A percentile compares a stretch with the other conserved stretches of the same genome.
Evolutionary conservation across 306 rosid species (phyloP).

Genomic region (Cicer yamashitae): DNA sequence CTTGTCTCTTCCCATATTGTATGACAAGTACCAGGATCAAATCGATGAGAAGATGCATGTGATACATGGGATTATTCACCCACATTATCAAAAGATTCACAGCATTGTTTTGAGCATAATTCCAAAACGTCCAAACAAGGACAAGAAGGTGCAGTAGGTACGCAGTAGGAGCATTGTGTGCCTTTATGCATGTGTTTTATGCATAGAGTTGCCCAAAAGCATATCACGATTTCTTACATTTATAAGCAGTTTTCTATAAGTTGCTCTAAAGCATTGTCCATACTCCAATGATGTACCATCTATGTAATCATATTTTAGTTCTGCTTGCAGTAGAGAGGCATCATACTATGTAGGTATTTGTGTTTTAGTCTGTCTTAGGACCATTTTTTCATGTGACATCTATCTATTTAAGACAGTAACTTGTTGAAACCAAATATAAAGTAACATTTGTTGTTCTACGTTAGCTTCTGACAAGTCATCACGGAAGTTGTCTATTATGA

Average conservation of each 20-base stretch:
- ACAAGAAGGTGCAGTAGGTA: conserved; percentile 89
- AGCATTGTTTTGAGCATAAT: conserved; percentile 65
- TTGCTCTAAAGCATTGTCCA: conserved; percentile 27
- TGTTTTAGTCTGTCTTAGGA: not conserved
- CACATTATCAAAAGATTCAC: conserved; percentile 65
- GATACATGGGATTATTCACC: conserved; percentile 53
- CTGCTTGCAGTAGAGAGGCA: conserved; percentile 30
- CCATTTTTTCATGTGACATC: not conserved
- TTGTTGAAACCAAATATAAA: not conserved
- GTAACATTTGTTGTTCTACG: conserved; percentile 27
- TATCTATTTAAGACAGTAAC: conserved; percentile 14
- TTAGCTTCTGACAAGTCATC: conserved; percentile 16
- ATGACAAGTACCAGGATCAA: conserved; percentile 83
- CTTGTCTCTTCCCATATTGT: conserved; percentile 81
- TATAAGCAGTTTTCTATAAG: conserved; percentile 19
- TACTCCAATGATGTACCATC: conserved; percentile 19
- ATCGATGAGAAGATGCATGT: conserved; percentile 63
- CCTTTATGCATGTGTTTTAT: conserved; percentile 36
- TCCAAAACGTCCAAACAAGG: conserved; percentile 64
- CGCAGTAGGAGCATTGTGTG: conserved; percentile 36
- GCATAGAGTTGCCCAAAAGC: conserved; percentile 35
- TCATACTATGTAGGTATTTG: conserved; percentile 18
- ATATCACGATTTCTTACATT: conserved; percentile 17
- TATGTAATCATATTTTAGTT: conserved; percentile 12
- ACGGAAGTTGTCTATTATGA: conserved; percentile 20